phyloP scores from a whole-genome alignment of 352 stramenopile species.

The Pseudoperonospora humuli region DNA sequence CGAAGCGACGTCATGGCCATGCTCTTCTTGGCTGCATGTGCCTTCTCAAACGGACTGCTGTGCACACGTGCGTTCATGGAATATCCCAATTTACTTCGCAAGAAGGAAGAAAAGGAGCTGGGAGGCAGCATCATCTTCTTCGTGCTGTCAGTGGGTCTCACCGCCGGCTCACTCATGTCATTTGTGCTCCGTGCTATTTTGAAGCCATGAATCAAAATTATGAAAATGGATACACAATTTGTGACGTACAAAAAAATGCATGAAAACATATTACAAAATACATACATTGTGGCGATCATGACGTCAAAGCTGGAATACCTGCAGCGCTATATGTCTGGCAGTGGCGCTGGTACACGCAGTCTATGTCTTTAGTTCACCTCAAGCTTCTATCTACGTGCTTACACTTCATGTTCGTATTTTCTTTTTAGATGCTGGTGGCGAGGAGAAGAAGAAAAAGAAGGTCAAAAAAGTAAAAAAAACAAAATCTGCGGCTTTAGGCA shows the following conservation, averaged over 20 bases:
- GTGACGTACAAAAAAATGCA: not conserved
- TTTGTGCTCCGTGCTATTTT: conserved; percentile 72
- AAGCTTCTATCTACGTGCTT: too few relatives aligned
- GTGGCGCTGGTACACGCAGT: conserved; percentile 19
- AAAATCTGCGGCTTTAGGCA: conserved; percentile 11
- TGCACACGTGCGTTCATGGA: conserved; percentile 73
- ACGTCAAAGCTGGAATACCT: conserved; percentile 75
- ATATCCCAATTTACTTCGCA: conserved; percentile 47
- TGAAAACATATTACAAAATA: not conserved
- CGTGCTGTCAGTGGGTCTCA: conserved; percentile 65
- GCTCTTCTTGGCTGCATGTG: conserved; percentile 45
- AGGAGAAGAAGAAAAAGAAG: conserved; percentile 52
- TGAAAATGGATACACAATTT: not conserved
- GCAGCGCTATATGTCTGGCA: conserved; percentile 59
- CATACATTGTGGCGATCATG: conserved; percentile 9
- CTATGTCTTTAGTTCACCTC: too few relatives aligned
- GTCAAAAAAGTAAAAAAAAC: conserved; percentile 48
- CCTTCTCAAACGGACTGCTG: conserved; percentile 68
- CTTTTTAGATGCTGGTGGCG: conserved; percentile 14
- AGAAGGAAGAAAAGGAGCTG: conserved; percentile 60
- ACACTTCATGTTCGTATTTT: too few relatives aligned
- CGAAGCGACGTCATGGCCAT: conserved; percentile 55
- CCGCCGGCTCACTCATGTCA: conserved; percentile 60
- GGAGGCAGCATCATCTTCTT: conserved; percentile 81
- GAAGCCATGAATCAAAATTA: conserved; percentile 34